These are phyloP conservation scores for Hordeum pubiflorum DNA, from an alignment of 202 grass and related monocot species.

Conservation along the genomic window DNA sequence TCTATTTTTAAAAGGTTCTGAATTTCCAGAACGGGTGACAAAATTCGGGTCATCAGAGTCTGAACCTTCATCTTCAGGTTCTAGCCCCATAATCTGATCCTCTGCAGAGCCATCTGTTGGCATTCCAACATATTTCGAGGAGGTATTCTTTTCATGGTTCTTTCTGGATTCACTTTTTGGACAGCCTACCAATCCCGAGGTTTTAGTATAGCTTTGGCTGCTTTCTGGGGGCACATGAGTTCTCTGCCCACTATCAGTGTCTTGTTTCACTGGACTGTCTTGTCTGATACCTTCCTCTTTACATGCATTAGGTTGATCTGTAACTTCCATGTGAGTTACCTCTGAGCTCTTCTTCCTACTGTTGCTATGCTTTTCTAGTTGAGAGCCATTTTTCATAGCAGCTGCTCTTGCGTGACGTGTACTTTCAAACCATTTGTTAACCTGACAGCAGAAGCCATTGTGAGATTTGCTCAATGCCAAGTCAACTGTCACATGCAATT, in stretches of 20 bases:
- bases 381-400: conserved; percentile 22
- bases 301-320: conserved; percentile 9
- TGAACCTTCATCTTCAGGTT: not conserved
- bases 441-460: conserved; percentile 37
- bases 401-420: conserved; percentile 33
- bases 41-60: not conserved
- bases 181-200: not conserved
- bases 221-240: not conserved
- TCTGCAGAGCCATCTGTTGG: not conserved
- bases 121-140: not conserved
- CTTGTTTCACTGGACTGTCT: not conserved
- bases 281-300: not conserved
- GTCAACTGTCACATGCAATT: not conserved
- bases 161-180: not conserved
- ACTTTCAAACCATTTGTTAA: conserved; percentile 77
- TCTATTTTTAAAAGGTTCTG: not conserved
- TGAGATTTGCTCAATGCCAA: conserved; percentile 14
- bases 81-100: not conserved
- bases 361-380: conserved; percentile 2
- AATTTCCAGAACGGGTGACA: not conserved
- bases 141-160: not conserved
- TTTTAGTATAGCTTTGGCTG: not conserved
- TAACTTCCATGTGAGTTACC: not conserved
- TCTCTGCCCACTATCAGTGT: not conserved
- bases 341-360: conserved; percentile 4